phyloP scores from a whole-genome alignment of 2,329 filamentous ascomycete genomes.

The Xylaria sp. region DNA sequence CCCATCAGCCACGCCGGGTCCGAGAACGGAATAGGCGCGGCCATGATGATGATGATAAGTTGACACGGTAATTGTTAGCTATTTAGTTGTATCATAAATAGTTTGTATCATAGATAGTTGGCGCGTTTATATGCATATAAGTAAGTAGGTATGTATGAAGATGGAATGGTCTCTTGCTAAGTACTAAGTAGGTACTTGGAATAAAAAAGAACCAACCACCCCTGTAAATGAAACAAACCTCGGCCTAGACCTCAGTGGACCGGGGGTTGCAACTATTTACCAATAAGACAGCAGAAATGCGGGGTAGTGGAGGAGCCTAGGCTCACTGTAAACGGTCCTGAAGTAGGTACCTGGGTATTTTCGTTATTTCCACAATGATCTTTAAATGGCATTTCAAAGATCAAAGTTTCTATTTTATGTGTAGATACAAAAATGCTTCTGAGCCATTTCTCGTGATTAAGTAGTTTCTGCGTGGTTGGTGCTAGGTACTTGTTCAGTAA shows the following conservation, averaged over 20 bases:
- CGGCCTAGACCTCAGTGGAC: neutral
- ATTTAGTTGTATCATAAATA: neutral
- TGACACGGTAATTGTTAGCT: neutral
- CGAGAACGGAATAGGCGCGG: slow-evolving; percentile 68
- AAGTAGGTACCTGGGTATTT: neutral
- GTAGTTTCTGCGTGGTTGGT: too few species aligned
- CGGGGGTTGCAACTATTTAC: neutral
- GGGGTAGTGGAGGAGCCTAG: neutral
- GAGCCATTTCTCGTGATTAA: neutral
- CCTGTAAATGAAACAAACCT: neutral
- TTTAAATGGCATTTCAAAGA: neutral
- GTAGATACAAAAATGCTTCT: neutral
- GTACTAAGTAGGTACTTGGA: too few species aligned
- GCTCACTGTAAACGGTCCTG: neutral
- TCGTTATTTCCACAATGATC: neutral
- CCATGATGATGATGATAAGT: slow-evolving; percentile 19
- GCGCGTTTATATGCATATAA: neutral
- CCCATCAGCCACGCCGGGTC: slow-evolving; percentile 78
- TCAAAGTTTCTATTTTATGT: neutral
- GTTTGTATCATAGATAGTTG: neutral
- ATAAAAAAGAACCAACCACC: neutral
- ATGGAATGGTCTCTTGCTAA: neutral
- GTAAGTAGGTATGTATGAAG: neutral
- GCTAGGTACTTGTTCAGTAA: too few species aligned
- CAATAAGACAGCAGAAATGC: neutral